These are phyloP conservation scores for Geosiphon pyriformis DNA, from an alignment of 192 early-diverging fungal species.

Conservation along the genomic window DNA sequence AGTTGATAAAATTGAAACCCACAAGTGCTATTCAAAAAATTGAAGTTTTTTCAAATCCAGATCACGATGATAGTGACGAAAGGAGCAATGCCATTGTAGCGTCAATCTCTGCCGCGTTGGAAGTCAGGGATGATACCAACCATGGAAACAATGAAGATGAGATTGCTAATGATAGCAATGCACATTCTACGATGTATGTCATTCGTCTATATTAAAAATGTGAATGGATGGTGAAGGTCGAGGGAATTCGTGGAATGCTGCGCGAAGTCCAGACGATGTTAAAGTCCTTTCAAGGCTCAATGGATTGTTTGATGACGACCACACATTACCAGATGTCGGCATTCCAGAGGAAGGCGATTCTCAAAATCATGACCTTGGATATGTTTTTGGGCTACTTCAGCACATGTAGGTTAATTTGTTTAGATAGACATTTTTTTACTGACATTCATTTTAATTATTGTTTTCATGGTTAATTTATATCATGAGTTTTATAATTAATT, in stretches of 20 bases:
- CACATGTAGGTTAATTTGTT: slow-evolving; percentile 19
- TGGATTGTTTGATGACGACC: slow-evolving; percentile 14
- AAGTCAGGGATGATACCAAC: too few relatives aligned
- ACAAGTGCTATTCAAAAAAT: too few relatives aligned
- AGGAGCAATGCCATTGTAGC: too few relatives aligned
- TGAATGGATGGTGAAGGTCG: slow-evolving; percentile 8
- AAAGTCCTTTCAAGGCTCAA: neutral
- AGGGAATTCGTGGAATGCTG: slow-evolving; percentile 13
- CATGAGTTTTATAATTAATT: too few relatives aligned
- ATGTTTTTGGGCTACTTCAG: slow-evolving; percentile 20
- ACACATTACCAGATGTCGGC: neutral
- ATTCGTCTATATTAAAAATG: too few relatives aligned
- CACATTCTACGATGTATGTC: too few relatives aligned
- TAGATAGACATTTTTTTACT: neutral
- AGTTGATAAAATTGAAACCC: too few relatives aligned
- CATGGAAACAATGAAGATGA: too few relatives aligned
- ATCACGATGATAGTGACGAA: too few relatives aligned
- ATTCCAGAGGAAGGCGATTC: slow-evolving; percentile 1
- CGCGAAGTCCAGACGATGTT: slow-evolving; percentile 13
- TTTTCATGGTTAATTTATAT: slow-evolving; percentile 10
- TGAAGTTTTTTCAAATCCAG: too few relatives aligned
- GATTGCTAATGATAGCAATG: too few relatives aligned
- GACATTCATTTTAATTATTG: slow-evolving; percentile 10
- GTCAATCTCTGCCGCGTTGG: too few relatives aligned
- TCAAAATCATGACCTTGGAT: slow-evolving; percentile 18